Percentiles rank a stretch among this genome's conserved stretches.
Conservation (phyloP, 2,329 filamentous ascomycete genomes). For the Aurifilum marmelostoma region DNA sequence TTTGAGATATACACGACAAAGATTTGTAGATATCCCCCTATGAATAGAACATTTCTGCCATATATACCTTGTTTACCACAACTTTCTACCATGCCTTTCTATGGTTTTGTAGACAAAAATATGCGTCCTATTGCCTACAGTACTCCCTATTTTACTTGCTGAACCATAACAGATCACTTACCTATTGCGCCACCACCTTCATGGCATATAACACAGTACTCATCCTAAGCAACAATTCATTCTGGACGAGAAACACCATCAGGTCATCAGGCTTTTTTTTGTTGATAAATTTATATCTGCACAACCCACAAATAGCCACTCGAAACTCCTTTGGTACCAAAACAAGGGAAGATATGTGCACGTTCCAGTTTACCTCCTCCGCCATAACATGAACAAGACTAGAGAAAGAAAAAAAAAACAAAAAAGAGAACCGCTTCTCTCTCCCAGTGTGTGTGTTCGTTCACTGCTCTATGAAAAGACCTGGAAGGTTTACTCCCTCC, state of each 20-base stretch:
- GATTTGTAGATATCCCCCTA: neutral
- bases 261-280: neutral
- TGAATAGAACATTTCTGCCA: too few relatives aligned
- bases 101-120: too few relatives aligned
- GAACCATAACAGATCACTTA: too few relatives aligned
- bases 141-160: too few relatives aligned
- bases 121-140: too few relatives aligned
- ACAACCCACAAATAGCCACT: slow-evolving; percentile 30
- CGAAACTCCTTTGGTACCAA: slow-evolving; percentile 29
- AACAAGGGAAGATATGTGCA: slow-evolving; percentile 22
- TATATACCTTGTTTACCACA: too few relatives aligned
- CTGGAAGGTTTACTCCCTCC: neutral
- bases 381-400: slow-evolving; percentile 15
- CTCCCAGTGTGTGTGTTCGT: too few relatives aligned
- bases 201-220: too few relatives aligned
- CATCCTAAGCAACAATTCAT: too few relatives aligned
- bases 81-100: too few relatives aligned
- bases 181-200: too few relatives aligned
- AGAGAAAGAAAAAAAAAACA: neutral
- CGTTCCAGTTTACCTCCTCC: slow-evolving; percentile 26
- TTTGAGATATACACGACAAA: neutral
- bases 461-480: slow-evolving; percentile 12
- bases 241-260: neutral
- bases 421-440: slow-evolving; percentile 11
- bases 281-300: slow-evolving; percentile 24